Percentiles rank a stretch among this genome's conserved stretches.
Conservation (phyloP, 176 grass and related monocot genomes). For the Miscanthus lutarioriparius region DNA sequence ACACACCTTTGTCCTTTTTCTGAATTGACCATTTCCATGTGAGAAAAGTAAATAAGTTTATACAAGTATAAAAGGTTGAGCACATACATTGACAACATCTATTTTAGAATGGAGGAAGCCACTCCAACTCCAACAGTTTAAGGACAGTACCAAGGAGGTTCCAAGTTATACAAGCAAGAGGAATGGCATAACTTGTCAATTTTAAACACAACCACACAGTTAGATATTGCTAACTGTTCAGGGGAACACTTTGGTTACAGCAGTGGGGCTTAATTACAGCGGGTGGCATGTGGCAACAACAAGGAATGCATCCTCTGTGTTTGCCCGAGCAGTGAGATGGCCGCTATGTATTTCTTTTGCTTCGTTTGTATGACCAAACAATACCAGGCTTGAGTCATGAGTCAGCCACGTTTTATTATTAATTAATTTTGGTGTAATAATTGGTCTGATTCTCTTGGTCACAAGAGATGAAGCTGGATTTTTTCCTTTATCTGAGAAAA, state of each 20-base stretch:
- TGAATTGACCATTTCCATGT: neutral
- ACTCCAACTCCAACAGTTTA: neutral
- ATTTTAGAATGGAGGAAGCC: neutral
- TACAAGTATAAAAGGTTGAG: neutral
- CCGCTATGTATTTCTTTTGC: neutral
- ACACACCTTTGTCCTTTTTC: neutral
- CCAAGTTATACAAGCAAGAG: neutral
- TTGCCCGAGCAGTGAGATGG: neutral
- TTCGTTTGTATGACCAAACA: neutral
- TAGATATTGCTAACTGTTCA: neutral
- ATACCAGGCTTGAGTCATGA: neutral
- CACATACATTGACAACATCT: neutral
- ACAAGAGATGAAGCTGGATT: neutral
- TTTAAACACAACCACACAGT: neutral
- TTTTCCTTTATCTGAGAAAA: neutral
- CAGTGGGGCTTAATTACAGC: neutral
- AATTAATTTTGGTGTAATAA: neutral
- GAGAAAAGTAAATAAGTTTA: neutral
- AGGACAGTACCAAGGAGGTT: neutral
- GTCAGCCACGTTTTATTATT: neutral
- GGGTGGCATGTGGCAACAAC: neutral
- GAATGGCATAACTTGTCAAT: neutral
- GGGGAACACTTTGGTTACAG: neutral
- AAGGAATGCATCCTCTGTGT: neutral
- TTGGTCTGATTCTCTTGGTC: neutral